Conservation (phyloP, 345 rosid species). For the Kandelia obovata region DNA sequence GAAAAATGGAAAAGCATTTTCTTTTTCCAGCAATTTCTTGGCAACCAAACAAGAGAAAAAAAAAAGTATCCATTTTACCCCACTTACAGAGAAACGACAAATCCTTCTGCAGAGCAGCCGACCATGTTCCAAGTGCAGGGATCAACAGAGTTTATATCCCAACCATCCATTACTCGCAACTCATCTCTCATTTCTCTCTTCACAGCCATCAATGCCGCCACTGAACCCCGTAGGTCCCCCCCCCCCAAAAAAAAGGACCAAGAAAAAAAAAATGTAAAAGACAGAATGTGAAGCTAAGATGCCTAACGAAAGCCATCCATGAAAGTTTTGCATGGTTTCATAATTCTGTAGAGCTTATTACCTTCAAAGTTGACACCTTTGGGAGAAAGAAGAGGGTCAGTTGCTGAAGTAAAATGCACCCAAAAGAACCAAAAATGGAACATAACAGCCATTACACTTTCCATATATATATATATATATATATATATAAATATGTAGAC, state of each 20-base stretch:
- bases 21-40: background rate
- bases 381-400: constrained; percentile 81
- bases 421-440: constrained; percentile 28
- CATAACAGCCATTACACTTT: constrained; percentile 24
- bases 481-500: background rate
- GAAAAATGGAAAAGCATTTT: background rate
- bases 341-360: constrained; percentile 4
- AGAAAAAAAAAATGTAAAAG: background rate
- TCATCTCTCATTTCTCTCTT: constrained; percentile 75
- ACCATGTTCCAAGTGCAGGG: constrained; percentile 99
- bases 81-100: constrained; percentile 74
- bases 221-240: constrained; percentile 29
- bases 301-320: background rate
- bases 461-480: constrained; percentile 22
- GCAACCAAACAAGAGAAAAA: constrained; percentile 5
- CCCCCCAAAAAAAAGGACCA: background rate
- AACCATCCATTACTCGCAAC: constrained; percentile 57
- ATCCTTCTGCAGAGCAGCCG: constrained; percentile 76
- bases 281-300: background rate
- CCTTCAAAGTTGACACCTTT: constrained; percentile 97
- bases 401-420: constrained; percentile 32
- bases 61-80: background rate
- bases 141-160: constrained; percentile 98
- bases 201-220: constrained; percentile 87
- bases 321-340: background rate